Conservation (phyloP, 2,329 filamentous ascomycete species). For the Fusarium papillatum region DNA sequence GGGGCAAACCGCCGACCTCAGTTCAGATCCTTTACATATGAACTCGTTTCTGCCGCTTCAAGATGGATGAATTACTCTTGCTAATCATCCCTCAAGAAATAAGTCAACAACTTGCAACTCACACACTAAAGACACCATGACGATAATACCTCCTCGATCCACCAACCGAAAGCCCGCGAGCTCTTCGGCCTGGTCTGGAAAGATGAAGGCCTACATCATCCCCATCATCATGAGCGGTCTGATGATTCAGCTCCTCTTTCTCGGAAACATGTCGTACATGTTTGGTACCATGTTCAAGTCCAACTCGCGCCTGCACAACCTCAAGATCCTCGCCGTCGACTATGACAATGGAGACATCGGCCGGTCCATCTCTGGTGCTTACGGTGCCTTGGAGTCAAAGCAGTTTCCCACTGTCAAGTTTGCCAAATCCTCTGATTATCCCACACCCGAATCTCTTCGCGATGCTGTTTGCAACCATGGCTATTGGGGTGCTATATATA, state of each 20-base stretch:
- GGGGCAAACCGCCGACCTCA: background rate
- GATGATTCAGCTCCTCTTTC: conserved; percentile 11
- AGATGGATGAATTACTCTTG: background rate
- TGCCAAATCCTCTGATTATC: conserved; percentile 33
- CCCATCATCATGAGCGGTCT: background rate
- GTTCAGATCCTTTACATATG: background rate
- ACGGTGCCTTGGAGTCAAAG: conserved; percentile 40
- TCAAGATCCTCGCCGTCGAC: conserved; percentile 44
- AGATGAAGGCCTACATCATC: conserved; percentile 14
- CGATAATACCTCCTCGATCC: conserved; percentile 9
- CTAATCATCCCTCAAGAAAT: background rate
- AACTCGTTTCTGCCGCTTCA: background rate
- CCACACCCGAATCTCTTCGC: conserved; percentile 34
- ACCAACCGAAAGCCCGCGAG: conserved; percentile 8
- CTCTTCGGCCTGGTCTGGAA: conserved; percentile 9
- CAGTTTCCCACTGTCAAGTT: conserved; percentile 48
- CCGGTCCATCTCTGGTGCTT: conserved; percentile 44
- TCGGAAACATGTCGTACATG: conserved; percentile 42
- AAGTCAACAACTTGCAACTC: background rate
- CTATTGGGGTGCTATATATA: conserved; percentile 53
- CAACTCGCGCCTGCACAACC: conserved; percentile 26
- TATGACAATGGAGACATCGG: conserved; percentile 46
- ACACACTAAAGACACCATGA: background rate
- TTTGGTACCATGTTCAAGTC: conserved; percentile 47
- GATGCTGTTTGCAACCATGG: conserved; percentile 48